Percentiles rank a stretch among this genome's conserved stretches.
Conservation (phyloP, 495 filamentous ascomycete genomes). For the Xylaria sp. region DNA sequence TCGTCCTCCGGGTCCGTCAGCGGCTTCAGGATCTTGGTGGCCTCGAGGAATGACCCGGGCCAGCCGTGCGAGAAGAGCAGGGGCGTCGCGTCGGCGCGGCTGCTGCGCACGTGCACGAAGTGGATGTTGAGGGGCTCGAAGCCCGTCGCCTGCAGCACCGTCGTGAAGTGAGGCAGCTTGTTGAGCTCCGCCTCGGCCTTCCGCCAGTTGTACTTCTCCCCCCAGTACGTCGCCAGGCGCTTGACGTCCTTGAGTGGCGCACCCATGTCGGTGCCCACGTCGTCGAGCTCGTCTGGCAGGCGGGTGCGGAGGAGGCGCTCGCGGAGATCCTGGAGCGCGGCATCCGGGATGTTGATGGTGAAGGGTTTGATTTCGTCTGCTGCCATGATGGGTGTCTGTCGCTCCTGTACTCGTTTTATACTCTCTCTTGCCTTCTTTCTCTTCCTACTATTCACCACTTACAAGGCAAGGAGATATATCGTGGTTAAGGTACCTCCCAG, state of each 20-base stretch:
- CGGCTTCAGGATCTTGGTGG: conserved; percentile 61
- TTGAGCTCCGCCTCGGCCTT: conserved; percentile 55
- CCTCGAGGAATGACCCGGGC: conserved; percentile 71
- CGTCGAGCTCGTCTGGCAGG: conserved; percentile 38
- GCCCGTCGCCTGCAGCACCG: conserved; percentile 46
- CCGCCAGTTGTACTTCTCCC: conserved; percentile 36
- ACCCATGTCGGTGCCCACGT: conserved; percentile 27
- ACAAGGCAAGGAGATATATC: too few relatives aligned
- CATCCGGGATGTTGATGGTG: conserved; percentile 37
- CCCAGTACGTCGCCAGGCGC: conserved; percentile 32
- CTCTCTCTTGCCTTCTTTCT: background rate
- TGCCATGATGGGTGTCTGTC: background rate
- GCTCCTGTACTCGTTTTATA: background rate
- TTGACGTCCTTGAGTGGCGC: conserved; percentile 34
- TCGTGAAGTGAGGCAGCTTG: conserved; percentile 57
- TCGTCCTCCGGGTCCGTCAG: conserved; percentile 47
- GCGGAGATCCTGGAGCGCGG: conserved; percentile 27
- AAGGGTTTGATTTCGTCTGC: conserved; percentile 34
- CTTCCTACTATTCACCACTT: background rate
- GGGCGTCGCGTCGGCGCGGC: conserved; percentile 55
- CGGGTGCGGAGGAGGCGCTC: conserved; percentile 34
- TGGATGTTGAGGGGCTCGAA: conserved; percentile 52
- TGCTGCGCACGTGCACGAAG: conserved; percentile 57
- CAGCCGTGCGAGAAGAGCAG: conserved; percentile 65
- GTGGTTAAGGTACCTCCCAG: too few relatives aligned